Conservation (phyloP, 2,329 filamentous ascomycete genomes). For the Nemania sp. region DNA sequence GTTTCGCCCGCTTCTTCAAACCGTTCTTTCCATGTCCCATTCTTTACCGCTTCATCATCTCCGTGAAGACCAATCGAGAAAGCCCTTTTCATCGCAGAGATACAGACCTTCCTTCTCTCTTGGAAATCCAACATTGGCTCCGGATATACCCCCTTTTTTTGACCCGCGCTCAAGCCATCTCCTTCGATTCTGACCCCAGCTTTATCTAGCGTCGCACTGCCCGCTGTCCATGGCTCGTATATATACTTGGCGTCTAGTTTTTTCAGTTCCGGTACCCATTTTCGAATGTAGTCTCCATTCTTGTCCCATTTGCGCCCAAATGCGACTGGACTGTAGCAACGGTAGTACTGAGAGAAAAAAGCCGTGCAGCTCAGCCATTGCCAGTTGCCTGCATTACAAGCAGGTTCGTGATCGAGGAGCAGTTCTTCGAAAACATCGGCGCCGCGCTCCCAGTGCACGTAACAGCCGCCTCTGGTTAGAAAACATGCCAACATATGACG, state of each 20-base stretch:
- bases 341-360: constrained; percentile 73
- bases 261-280: constrained; percentile 69
- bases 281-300: constrained; percentile 64
- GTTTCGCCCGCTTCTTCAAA: constrained; percentile 47
- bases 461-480: constrained; percentile 77
- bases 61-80: constrained; percentile 68
- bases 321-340: constrained; percentile 69
- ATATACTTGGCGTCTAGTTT: constrained; percentile 69
- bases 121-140: constrained; percentile 79
- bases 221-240: constrained; percentile 79
- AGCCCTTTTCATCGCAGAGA: constrained; percentile 70
- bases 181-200: no score
- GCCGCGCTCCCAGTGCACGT: constrained; percentile 77
- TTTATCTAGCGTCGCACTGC: constrained; percentile 67
- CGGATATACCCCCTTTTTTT: constrained; percentile 61
- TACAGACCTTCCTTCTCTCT: constrained; percentile 62
- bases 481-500: constrained; percentile 80
- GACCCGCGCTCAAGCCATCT: constrained; percentile 58
- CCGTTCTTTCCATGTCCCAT: constrained; percentile 59
- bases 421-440: constrained; percentile 78
- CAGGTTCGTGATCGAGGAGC: constrained; percentile 73
- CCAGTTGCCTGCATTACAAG: constrained; percentile 77
- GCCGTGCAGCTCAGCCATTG: constrained; percentile 77
- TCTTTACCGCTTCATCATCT: constrained; percentile 60
- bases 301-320: constrained; percentile 79